Percentiles rank a stretch among this genome's conserved stretches.
phyloP scores from a whole-genome alignment of 768 basidiomycete genomes.

The Chalciporus pseudorubinellus region DNA sequence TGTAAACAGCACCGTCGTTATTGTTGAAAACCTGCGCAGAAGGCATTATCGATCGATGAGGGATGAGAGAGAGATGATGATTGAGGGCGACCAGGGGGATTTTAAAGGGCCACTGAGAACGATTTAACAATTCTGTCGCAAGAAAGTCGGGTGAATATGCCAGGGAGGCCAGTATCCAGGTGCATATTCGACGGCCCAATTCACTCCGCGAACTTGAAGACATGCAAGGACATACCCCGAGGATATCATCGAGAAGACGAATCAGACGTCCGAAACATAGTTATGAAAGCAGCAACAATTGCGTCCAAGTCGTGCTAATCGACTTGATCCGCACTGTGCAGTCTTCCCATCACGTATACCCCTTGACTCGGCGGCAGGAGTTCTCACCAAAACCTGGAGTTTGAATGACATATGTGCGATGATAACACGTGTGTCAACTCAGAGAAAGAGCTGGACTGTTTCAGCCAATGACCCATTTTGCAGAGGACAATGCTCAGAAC shows the following conservation, averaged over 20 bases:
- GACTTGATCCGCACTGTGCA: conserved; percentile 19
- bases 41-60: conserved; percentile 49
- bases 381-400: background rate
- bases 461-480: too few species aligned
- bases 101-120: conserved; percentile 29
- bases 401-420: too few species aligned
- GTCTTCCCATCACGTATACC: conserved; percentile 35
- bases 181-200: conserved; percentile 10
- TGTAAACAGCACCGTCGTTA: conserved; percentile 69
- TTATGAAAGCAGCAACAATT: too few species aligned
- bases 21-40: conserved; percentile 53
- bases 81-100: conserved; percentile 10
- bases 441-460: too few species aligned
- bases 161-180: background rate
- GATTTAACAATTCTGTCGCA: conserved; percentile 2
- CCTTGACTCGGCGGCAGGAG: conserved; percentile 9
- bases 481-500: too few species aligned
- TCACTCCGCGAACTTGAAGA: too few species aligned
- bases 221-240: conserved; percentile 12
- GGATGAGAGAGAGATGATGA: background rate
- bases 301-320: background rate
- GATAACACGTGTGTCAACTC: too few species aligned
- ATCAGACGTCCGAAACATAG: too few species aligned
- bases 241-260: too few species aligned
- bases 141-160: background rate